These are phyloP conservation scores for Mortierella sp. DNA, from an alignment of 371 early-diverging fungal species.

Conservation along the genomic window DNA sequence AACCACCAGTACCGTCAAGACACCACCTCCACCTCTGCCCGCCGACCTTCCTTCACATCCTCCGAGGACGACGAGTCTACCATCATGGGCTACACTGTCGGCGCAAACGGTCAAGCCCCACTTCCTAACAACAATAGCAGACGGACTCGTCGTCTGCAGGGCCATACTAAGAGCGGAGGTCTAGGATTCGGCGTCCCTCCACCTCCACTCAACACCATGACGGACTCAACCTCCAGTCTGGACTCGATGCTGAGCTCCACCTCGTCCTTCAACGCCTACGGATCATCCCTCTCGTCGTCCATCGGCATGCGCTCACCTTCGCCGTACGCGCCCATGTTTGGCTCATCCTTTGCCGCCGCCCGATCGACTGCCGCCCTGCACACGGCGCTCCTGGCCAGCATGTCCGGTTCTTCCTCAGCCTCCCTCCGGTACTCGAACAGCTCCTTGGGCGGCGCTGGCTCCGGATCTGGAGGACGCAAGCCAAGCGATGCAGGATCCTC, in stretches of 20 bases:
- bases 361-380: slow-evolving; percentile 52
- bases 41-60: slow-evolving; percentile 28
- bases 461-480: slow-evolving; percentile 9
- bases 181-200: neutral
- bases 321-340: slow-evolving; percentile 42
- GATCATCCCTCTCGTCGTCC: slow-evolving; percentile 30
- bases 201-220: slow-evolving; percentile 18
- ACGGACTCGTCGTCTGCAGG: neutral
- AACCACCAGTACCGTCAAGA: neutral
- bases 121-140: neutral
- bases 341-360: slow-evolving; percentile 44
- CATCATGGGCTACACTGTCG: slow-evolving; percentile 19
- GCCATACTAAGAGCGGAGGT: slow-evolving; percentile 13
- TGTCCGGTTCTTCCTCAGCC: slow-evolving; percentile 40
- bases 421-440: slow-evolving; percentile 20
- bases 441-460: slow-evolving; percentile 18
- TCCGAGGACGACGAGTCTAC: slow-evolving; percentile 40
- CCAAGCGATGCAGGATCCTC: neutral
- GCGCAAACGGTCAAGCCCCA: neutral
- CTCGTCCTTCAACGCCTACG: slow-evolving; percentile 19
- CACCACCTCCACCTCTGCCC: neutral
- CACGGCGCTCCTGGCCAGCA: slow-evolving; percentile 41
- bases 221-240: slow-evolving; percentile 40
- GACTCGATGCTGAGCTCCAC: slow-evolving; percentile 43
- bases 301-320: slow-evolving; percentile 41